These are phyloP conservation scores for Annona cherimola DNA, from an alignment of 164 flowering plant genomes.

Conservation along the genomic window DNA sequence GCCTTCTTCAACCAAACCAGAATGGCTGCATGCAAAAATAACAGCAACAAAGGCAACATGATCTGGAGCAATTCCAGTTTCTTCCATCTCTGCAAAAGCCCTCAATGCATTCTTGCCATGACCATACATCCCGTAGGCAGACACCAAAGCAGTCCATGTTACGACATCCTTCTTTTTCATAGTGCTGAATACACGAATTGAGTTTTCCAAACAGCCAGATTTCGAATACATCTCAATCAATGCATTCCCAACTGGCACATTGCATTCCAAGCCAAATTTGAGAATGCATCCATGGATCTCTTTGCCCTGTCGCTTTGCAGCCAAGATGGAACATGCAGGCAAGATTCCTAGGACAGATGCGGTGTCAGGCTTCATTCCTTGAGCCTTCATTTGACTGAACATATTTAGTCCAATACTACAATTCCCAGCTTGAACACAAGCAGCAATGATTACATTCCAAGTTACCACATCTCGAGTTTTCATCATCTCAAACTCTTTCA, in stretches of 20 bases:
- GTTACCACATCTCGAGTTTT: slow-evolving; percentile 36
- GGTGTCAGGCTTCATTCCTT: slow-evolving; percentile 29
- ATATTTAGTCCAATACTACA: slow-evolving; percentile 31
- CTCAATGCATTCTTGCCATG: slow-evolving; percentile 36
- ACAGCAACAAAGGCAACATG: slow-evolving; percentile 34
- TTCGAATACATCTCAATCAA: slow-evolving; percentile 60
- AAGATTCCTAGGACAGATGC: slow-evolving; percentile 36
- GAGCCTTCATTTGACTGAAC: slow-evolving; percentile 34
- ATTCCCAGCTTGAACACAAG: slow-evolving; percentile 34
- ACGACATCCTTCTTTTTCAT: slow-evolving; percentile 47
- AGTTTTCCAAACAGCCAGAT: slow-evolving; percentile 37
- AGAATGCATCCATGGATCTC: slow-evolving; percentile 47
- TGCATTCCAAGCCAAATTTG: slow-evolving; percentile 34
- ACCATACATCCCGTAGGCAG: slow-evolving; percentile 45
- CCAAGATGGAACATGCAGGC: slow-evolving; percentile 42
- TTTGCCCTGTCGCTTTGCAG: slow-evolving; percentile 44
- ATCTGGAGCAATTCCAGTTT: slow-evolving; percentile 29
- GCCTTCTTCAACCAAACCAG: slow-evolving; percentile 41
- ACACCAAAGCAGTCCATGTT: slow-evolving; percentile 41
- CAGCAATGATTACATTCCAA: slow-evolving; percentile 50
- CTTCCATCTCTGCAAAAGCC: slow-evolving; percentile 30
- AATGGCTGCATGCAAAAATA: slow-evolving; percentile 44
- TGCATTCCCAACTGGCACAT: slow-evolving; percentile 42
- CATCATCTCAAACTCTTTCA: slow-evolving; percentile 16
- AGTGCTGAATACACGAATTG: slow-evolving; percentile 28